phyloP scores from a whole-genome alignment of 2,329 filamentous ascomycete genomes.

The Capronia americana region DNA sequence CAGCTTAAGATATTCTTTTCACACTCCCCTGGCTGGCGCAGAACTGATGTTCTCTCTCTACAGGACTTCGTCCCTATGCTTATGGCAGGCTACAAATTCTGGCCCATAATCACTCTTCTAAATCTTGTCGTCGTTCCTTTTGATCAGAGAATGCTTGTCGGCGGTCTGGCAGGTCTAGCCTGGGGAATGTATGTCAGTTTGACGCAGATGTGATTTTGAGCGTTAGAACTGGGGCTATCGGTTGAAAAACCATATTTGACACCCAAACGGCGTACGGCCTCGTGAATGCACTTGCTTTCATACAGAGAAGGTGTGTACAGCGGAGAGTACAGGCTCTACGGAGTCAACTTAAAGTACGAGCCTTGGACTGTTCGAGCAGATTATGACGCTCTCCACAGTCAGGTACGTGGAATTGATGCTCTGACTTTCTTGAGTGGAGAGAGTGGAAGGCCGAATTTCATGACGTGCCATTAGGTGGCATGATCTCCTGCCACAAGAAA shows the following conservation, averaged over 20 bases:
- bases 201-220: slow-evolving; percentile 17
- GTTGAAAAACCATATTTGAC: neutral
- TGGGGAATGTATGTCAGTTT: slow-evolving; percentile 61
- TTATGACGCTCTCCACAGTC: neutral
- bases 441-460: neutral
- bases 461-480: neutral
- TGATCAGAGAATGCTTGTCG: slow-evolving; percentile 47
- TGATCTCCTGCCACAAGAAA: neutral
- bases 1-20: neutral
- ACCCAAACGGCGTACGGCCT: neutral
- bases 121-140: slow-evolving; percentile 48
- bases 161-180: slow-evolving; percentile 46
- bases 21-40: neutral
- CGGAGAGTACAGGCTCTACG: neutral
- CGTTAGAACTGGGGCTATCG: neutral
- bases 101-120: slow-evolving; percentile 49
- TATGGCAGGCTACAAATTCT: slow-evolving; percentile 48
- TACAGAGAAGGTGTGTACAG: neutral
- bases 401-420: neutral
- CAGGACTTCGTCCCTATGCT: slow-evolving; percentile 43
- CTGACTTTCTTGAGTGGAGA: neutral
- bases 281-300: neutral
- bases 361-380: neutral
- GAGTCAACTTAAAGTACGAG: neutral
- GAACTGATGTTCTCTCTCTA: slow-evolving; percentile 1